Base-by-base conservation (phyloP, 371 early-diverging fungal species). In the Sporodiniella umbellata region DNA sequence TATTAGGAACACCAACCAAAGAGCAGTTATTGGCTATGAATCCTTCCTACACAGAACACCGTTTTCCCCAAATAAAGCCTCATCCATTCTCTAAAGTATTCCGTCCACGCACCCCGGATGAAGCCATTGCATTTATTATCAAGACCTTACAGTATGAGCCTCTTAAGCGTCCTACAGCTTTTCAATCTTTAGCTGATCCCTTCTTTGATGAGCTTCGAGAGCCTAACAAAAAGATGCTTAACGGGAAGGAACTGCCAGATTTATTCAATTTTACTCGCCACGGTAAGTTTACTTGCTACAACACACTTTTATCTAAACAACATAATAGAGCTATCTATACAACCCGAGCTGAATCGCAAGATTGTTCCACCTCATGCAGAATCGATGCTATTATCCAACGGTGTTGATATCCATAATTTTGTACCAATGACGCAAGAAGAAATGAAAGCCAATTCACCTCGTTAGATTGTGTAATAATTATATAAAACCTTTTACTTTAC, bases 1-100 rank as follows among this genome's bases (percentile, higher is more conserved):
- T 98, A 1, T 83, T 99, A 19, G 99, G 99, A 24, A 99, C 99
- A 11, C 99, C 99, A 11, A 88, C 94, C 21, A 87, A 91, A 55
- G 95, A 96, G 51, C 96, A 97, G 68, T 90, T 97, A 58, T 80
- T 88, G 53, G 83, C 90, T 37, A 96, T 97, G 95, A 97, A 98
- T 69, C 93, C 92, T 33, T 89, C 91, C 77, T 96, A 97, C 66
- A 93, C 93, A 56, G 98, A 97, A 64, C 96, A 96, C 79, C 93
- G 94, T 54, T 98, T 98, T 74, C 98, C 99, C 54, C 94, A 92
- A 68, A 97, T 98, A 65, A 94, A 93, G 66, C 88, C 97, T 14
- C 90, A 90, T 51, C 85, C 94, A 18, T 95, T 96, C 68, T 67
- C 78, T 47, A 91, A 87, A 70, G 89, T 94, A 24, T 96, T 95